phyloP scores from a whole-genome alignment of 768 basidiomycete species.

The Lactarius indigo region DNA sequence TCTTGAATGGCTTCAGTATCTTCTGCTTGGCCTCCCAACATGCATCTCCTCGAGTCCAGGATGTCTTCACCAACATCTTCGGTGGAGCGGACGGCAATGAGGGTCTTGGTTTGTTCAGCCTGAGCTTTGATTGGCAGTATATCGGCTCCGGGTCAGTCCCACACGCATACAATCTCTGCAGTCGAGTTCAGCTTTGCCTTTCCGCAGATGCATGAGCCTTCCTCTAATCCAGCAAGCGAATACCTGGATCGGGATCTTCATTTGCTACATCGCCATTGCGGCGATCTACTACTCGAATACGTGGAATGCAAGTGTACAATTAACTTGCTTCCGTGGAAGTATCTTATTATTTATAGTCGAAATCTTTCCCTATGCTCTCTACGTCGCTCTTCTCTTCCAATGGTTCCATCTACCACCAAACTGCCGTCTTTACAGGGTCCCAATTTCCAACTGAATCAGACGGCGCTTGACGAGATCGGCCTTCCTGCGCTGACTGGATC shows the following conservation, averaged over 20 bases:
- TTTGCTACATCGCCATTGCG: conserved; percentile 53
- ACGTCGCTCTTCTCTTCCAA: conserved; percentile 53
- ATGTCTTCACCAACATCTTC: conserved; percentile 59
- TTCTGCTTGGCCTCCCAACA: conserved; percentile 59
- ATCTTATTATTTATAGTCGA: conserved; percentile 37
- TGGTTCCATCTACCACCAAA: conserved; percentile 54
- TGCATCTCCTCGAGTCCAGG: conserved; percentile 39
- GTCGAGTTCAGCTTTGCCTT: neutral
- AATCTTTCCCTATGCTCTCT: conserved; percentile 56
- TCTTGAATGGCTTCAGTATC: conserved; percentile 57
- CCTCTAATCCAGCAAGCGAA: conserved; percentile 59
- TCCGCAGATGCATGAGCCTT: conserved; percentile 41
- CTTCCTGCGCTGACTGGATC: conserved; percentile 43
- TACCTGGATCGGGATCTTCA: conserved; percentile 49
- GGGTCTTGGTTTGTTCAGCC: conserved; percentile 55
- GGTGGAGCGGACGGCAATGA: conserved; percentile 67
- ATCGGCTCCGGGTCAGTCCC: conserved; percentile 42
- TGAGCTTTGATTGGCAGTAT: conserved; percentile 71
- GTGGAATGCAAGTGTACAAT: conserved; percentile 47
- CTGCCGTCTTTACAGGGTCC: conserved; percentile 46
- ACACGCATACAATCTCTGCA: neutral
- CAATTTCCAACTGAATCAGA: conserved; percentile 51
- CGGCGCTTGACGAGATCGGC: conserved; percentile 48
- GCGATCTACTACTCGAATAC: conserved; percentile 59
- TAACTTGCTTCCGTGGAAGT: conserved; percentile 27